Percentiles rank a stretch among this genome's conserved stretches.
These are phyloP conservation scores for Hypoxylon sp. DNA, from an alignment of 2,329 filamentous ascomycete genomes.

Conservation along the genomic window DNA sequence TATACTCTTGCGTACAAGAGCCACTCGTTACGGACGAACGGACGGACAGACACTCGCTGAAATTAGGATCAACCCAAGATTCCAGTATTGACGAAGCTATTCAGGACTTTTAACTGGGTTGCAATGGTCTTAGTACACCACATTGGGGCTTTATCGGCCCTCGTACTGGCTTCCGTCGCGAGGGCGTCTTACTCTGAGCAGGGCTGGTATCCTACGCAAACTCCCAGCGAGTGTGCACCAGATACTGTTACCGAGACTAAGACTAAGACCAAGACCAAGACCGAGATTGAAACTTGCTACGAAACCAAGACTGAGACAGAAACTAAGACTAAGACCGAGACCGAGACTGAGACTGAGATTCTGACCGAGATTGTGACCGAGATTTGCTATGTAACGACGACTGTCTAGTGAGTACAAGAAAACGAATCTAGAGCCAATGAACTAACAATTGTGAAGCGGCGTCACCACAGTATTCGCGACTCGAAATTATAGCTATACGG, in stretches of 20 bases:
- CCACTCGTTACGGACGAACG: constrained; percentile 37
- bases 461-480: constrained; percentile 43
- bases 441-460: constrained; percentile 39
- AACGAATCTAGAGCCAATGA: neutral
- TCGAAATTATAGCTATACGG: constrained; percentile 36
- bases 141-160: constrained; percentile 43
- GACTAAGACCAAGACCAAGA: constrained; percentile 46
- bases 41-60: constrained; percentile 35
- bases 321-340: constrained; percentile 44
- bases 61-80: constrained; percentile 7
- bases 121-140: constrained; percentile 45
- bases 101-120: constrained; percentile 21
- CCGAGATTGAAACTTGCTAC: constrained; percentile 28
- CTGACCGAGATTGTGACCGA: constrained; percentile 39
- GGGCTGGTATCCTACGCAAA: constrained; percentile 22
- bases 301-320: constrained; percentile 41
- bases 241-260: constrained; percentile 44
- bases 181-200: constrained; percentile 28
- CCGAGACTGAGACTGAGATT: constrained; percentile 42
- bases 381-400: constrained; percentile 34
- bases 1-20: constrained; percentile 27
- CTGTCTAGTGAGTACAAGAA: constrained; percentile 24
- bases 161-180: constrained; percentile 42
- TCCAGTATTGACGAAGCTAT: neutral
- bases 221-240: constrained; percentile 31